These are phyloP conservation scores for Thyridium curvatum DNA, from an alignment of 2,329 filamentous ascomycete species.

Conservation along the genomic window DNA sequence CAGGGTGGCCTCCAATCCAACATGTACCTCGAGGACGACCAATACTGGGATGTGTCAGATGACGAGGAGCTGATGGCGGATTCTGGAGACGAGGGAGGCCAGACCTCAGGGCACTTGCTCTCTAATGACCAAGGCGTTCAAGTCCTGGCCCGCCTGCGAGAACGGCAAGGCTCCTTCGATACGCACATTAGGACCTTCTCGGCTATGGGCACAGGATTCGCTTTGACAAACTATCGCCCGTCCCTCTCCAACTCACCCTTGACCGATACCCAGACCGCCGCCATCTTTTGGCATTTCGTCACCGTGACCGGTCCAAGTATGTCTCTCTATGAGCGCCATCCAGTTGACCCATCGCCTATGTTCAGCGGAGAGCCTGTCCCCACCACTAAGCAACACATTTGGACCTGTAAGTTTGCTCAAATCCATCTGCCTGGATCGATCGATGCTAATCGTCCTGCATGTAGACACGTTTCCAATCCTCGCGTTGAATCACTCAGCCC, in stretches of 20 bases:
- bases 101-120: conserved; percentile 23
- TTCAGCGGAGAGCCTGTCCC: conserved; percentile 57
- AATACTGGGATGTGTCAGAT: conserved; percentile 42
- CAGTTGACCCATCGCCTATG: conserved; percentile 63
- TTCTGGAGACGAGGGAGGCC: conserved; percentile 51
- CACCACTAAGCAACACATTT: conserved; percentile 57
- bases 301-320: conserved; percentile 81
- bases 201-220: conserved; percentile 38
- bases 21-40: conserved; percentile 18
- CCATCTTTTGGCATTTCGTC: conserved; percentile 88
- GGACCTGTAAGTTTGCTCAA: conserved; percentile 45
- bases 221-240: conserved; percentile 61
- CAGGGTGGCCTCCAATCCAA: too few species aligned
- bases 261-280: conserved; percentile 71
- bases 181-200: conserved; percentile 44
- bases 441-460: too few species aligned
- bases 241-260: conserved; percentile 64
- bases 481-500: conserved; percentile 75
- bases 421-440: too few species aligned
- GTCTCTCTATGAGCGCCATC: conserved; percentile 81
- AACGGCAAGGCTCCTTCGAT: conserved; percentile 30
- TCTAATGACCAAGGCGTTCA: conserved; percentile 33
- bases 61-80: conserved; percentile 58
- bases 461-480: conserved; percentile 74
- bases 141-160: conserved; percentile 27